Conservation (phyloP, 805 yeast species). For the Ogataea pilisensis region DNA sequence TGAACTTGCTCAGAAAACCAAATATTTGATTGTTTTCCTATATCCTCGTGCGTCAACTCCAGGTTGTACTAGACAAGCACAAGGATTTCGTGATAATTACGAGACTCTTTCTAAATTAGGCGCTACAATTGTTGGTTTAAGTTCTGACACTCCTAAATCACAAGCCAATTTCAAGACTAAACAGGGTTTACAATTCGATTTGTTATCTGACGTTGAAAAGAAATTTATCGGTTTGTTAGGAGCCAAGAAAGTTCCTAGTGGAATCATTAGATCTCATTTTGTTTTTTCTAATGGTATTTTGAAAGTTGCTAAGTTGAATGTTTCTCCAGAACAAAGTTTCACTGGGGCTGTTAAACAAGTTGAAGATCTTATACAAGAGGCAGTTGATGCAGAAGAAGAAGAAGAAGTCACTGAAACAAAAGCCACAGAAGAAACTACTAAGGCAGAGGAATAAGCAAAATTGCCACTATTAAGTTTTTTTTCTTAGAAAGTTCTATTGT, state of each 20-base stretch:
- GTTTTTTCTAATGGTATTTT: constrained; percentile 76
- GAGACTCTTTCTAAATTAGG: constrained; percentile 43
- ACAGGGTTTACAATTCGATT: constrained; percentile 66
- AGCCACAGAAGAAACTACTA: not conserved
- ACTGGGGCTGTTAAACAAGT: constrained; percentile 56
- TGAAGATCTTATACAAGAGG: constrained; percentile 30
- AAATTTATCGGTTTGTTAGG: constrained; percentile 71
- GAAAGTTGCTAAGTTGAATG: constrained; percentile 45
- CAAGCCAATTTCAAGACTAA: constrained; percentile 74
- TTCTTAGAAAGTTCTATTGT: too few relatives aligned
- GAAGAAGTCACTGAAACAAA: not conserved
- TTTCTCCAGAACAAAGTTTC: constrained; percentile 59
- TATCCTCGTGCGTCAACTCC: constrained; percentile 94
- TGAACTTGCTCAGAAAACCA: constrained; percentile 27
- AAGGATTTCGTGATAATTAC: constrained; percentile 75
- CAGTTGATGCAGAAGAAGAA: not conserved
- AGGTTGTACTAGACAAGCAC: constrained; percentile 94
- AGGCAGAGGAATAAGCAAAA: not conserved
- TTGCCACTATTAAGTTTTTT: too few relatives aligned
- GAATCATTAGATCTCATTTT: constrained; percentile 89
- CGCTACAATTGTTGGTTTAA: constrained; percentile 70
- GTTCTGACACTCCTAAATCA: constrained; percentile 76
- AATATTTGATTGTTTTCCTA: constrained; percentile 57
- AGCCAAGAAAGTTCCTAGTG: constrained; percentile 72
- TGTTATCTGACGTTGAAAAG: constrained; percentile 72